A percentile compares a stretch with the other conserved stretches of the same genome.
These are phyloP conservation scores for Blastobotrys indianensis DNA, from an alignment of 1,139 yeast species.

Conservation along the genomic window DNA sequence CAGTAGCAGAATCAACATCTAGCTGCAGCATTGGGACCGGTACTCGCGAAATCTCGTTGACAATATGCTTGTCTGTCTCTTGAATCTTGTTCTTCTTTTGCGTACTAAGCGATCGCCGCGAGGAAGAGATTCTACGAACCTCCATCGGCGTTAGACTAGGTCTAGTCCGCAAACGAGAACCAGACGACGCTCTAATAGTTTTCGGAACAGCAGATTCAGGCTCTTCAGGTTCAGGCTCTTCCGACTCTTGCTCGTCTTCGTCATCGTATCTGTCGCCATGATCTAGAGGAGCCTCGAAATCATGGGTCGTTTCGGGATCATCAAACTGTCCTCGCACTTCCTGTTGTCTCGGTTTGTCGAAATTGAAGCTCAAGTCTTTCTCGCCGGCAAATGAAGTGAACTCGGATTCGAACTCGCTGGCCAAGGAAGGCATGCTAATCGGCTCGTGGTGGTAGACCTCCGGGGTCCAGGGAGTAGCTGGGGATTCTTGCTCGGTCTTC, in stretches of 20 bases:
- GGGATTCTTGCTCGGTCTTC: constrained; percentile 10
- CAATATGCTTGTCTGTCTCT: constrained; percentile 15
- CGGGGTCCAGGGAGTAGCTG: constrained; percentile 1
- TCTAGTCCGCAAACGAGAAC: constrained; percentile 29
- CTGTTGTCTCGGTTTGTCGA: constrained; percentile 14
- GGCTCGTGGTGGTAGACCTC: constrained; percentile 3
- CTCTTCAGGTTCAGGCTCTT: constrained; percentile 16
- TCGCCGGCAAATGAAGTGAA: constrained; percentile 13
- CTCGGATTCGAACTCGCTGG: constrained; percentile 21
- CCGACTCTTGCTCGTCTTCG: constrained; percentile 12
- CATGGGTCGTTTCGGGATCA: constrained; percentile 11
- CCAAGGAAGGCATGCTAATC: constrained; percentile 9
- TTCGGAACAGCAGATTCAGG: constrained; percentile 17
- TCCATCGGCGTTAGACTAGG: constrained; percentile 32
- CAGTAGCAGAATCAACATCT: constrained; percentile 33
- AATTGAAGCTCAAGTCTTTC: constrained; percentile 18
- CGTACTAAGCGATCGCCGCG: constrained; percentile 12
- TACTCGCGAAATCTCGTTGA: constrained; percentile 15
- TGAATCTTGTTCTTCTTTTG: neutral
- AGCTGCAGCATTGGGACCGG: constrained; percentile 25
- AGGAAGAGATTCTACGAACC: constrained; percentile 21
- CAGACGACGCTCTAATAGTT: constrained; percentile 24
- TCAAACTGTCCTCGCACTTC: constrained; percentile 11
- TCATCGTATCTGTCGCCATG: constrained; percentile 11
- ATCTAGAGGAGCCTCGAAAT: neutral